Evolutionary conservation across 179 eudicot genomes (phyloP).

Genomic region (Corrigiola litoralis): DNA sequence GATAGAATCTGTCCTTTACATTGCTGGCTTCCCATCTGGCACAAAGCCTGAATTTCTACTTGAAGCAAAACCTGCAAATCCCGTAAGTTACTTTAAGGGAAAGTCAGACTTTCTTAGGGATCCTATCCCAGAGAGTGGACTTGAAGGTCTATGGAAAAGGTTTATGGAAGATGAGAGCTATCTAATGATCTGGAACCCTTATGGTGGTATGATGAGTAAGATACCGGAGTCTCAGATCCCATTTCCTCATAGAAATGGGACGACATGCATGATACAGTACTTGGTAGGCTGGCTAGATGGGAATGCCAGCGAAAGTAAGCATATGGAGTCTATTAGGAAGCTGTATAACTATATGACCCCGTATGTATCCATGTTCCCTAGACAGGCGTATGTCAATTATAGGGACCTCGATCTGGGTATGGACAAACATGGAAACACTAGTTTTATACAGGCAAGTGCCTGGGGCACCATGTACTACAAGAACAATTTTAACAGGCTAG

Average conservation of each 20-base stretch:
- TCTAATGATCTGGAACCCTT: slow-evolving; percentile 36
- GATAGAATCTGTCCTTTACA: slow-evolving; percentile 36
- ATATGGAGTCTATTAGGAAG: slow-evolving; percentile 30
- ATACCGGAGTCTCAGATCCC: slow-evolving; percentile 31
- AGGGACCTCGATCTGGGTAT: slow-evolving; percentile 38
- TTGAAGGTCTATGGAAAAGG: slow-evolving; percentile 33
- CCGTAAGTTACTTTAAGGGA: slow-evolving; percentile 32
- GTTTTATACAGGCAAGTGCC: slow-evolving; percentile 30
- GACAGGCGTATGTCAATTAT: slow-evolving; percentile 35
- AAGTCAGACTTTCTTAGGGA: slow-evolving; percentile 30
- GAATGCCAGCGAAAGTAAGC: slow-evolving; percentile 23
- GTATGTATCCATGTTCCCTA: slow-evolving; percentile 33
- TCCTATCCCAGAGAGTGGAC: slow-evolving; percentile 28
- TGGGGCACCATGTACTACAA: slow-evolving; percentile 38
- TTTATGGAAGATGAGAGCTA: slow-evolving; percentile 24
- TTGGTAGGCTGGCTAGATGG: slow-evolving; percentile 33
- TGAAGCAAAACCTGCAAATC: slow-evolving; percentile 28
- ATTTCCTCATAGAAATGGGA: slow-evolving; percentile 36
- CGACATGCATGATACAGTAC: slow-evolving; percentile 31
- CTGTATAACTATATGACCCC: slow-evolving; percentile 34
- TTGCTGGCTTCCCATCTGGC: slow-evolving; percentile 29
- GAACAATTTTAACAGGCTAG: slow-evolving; percentile 30
- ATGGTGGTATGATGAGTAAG: slow-evolving; percentile 37
- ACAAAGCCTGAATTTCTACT: slow-evolving; percentile 31
- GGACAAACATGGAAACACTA: slow-evolving; percentile 19